Conservation (phyloP, 805 yeast species). For the Kuraishia ogatae region DNA sequence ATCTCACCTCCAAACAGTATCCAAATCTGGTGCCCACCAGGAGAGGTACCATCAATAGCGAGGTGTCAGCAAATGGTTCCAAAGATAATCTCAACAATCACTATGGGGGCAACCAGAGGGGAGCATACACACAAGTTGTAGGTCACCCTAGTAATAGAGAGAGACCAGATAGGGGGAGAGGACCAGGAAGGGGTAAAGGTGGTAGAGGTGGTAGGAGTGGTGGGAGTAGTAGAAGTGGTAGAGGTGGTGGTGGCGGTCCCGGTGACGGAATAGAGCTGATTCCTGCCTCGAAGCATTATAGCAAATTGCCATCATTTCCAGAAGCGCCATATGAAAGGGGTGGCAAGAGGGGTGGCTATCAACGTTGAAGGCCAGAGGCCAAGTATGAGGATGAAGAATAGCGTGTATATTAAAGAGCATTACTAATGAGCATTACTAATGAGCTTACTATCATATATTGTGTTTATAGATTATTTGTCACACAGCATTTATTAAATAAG, state of each 20-base stretch:
- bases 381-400: too few species aligned
- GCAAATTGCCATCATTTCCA: background rate
- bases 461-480: too few species aligned
- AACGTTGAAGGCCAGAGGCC: too few species aligned
- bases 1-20: background rate
- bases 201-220: background rate
- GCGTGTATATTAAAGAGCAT: background rate
- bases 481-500: too few species aligned
- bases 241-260: background rate
- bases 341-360: background rate
- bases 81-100: background rate
- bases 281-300: background rate
- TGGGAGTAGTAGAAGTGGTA: background rate
- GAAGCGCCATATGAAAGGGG: background rate
- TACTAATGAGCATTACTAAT: too few species aligned
- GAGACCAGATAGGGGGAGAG: background rate
- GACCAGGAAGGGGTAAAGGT: background rate
- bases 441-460: too few species aligned
- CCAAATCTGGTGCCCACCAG: background rate
- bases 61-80: background rate
- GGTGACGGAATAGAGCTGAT: background rate
- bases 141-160: too few species aligned
- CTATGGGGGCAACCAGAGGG: too few species aligned
- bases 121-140: too few species aligned
- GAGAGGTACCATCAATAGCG: background rate